Percentiles rank a stretch among this genome's conserved stretches.
Evolutionary conservation across 2,329 filamentous ascomycete species (phyloP).

Genomic region (Monosporascus sp.): DNA sequence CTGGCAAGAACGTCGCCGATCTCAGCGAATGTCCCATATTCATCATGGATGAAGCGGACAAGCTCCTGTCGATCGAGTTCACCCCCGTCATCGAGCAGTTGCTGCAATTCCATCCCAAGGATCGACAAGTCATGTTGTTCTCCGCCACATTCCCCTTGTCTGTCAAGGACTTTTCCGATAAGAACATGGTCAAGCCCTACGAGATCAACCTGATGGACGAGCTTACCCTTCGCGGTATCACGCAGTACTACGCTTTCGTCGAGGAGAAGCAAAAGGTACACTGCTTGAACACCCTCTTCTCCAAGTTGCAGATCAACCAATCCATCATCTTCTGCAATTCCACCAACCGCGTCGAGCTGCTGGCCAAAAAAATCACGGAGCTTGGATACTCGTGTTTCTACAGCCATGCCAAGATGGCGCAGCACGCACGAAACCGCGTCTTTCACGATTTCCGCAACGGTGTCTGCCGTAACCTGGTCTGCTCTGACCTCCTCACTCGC

Average conservation of each 20-base stretch:
- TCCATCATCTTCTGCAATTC: slow-evolving; percentile 99
- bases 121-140: slow-evolving; percentile 98
- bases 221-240: slow-evolving; percentile 94
- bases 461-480: slow-evolving; percentile 95
- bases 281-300: slow-evolving; percentile 97
- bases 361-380: slow-evolving; percentile 99
- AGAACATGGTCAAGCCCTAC: slow-evolving; percentile 93
- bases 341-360: slow-evolving; percentile 92
- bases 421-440: slow-evolving; percentile 93
- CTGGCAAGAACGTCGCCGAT: slow-evolving; percentile 93
- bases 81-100: slow-evolving; percentile 97
- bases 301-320: slow-evolving; percentile 98
- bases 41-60: slow-evolving; percentile 99
- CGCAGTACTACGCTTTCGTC: slow-evolving; percentile 98
- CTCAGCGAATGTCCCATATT: slow-evolving; percentile 95
- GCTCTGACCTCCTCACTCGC: slow-evolving; percentile 93
- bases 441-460: slow-evolving; percentile 99
- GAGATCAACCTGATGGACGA: slow-evolving; percentile 99
- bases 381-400: slow-evolving; percentile 99
- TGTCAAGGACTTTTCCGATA: slow-evolving; percentile 96
- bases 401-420: slow-evolving; percentile 96
- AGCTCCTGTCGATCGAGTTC: slow-evolving; percentile 93
- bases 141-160: slow-evolving; percentile 96
- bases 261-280: slow-evolving; percentile 99
- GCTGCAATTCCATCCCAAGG: slow-evolving; percentile 90